phyloP scores from a whole-genome alignment of 2,329 filamentous ascomycete genomes.

The Ceratocystis smalleyi region DNA sequence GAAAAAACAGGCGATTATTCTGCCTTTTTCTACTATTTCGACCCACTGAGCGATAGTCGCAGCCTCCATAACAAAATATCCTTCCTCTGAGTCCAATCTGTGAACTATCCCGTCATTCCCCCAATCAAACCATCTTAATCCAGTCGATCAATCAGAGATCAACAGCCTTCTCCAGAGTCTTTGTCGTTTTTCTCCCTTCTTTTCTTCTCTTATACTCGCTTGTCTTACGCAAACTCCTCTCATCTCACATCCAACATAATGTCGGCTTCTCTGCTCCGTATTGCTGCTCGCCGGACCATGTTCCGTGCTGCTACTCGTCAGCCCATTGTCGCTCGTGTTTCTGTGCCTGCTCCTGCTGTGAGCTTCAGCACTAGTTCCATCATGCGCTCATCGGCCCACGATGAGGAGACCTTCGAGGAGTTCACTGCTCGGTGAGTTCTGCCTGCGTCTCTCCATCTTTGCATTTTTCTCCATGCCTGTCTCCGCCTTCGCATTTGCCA shows the following conservation, averaged over 20 bases:
- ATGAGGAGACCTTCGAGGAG: slow-evolving; percentile 97
- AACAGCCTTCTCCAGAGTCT: slow-evolving; percentile 11
- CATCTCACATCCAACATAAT: slow-evolving; percentile 28
- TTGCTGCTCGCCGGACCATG: slow-evolving; percentile 51
- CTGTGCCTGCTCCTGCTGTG: slow-evolving; percentile 34
- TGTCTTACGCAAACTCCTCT: neutral
- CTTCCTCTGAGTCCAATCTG: slow-evolving; percentile 4
- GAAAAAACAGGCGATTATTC: slow-evolving; percentile 17
- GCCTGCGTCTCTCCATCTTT: neutral
- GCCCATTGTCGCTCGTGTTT: slow-evolving; percentile 41
- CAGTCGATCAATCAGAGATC: slow-evolving; percentile 19
- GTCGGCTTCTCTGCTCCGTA: slow-evolving; percentile 55
- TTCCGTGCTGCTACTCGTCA: slow-evolving; percentile 45
- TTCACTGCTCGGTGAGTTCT: slow-evolving; percentile 71
- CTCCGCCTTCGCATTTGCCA: neutral
- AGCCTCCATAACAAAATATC: slow-evolving; percentile 10
- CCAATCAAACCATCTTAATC: neutral
- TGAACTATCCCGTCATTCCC: slow-evolving; percentile 9
- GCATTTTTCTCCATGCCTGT: neutral
- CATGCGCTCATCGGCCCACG: slow-evolving; percentile 44
- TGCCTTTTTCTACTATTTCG: neutral
- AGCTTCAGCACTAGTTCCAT: slow-evolving; percentile 45
- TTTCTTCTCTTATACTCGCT: neutral
- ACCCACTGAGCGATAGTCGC: slow-evolving; percentile 11
- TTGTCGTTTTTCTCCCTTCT: slow-evolving; percentile 20